These are phyloP conservation scores for Pseudocercospora fijiensis DNA, from an alignment of 2,329 filamentous ascomycete species.

Conservation along the genomic window DNA sequence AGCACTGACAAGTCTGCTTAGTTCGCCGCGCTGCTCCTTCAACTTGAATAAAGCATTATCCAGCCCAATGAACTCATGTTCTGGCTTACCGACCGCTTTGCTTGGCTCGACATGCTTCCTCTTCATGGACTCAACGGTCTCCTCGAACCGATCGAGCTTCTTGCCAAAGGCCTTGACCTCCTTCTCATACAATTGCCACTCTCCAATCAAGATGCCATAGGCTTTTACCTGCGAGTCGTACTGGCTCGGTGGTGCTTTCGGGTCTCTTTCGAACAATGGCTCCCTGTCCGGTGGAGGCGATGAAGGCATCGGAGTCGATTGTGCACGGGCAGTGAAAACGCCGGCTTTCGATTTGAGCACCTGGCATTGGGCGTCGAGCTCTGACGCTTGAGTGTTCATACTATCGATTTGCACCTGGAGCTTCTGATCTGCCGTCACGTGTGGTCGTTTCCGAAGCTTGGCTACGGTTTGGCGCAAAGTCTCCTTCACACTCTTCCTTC, in stretches of 20 bases:
- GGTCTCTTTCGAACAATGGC: conserved; percentile 15
- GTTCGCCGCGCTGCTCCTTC: conserved; percentile 10
- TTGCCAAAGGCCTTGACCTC: conserved; percentile 13
- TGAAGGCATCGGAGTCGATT: conserved; percentile 10
- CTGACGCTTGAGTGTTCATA: conserved; percentile 14
- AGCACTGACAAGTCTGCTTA: conserved; percentile 7
- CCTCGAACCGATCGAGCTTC: conserved; percentile 13
- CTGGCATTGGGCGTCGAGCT: conserved; percentile 4
- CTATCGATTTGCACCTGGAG: conserved; percentile 13
- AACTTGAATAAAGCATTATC: conserved; percentile 20
- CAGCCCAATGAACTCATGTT: conserved; percentile 19
- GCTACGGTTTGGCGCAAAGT: conserved; percentile 2
- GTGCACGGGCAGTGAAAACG: conserved; percentile 10
- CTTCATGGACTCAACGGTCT: conserved; percentile 7
- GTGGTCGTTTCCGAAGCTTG: conserved; percentile 12
- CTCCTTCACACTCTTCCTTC: conserved; percentile 2
- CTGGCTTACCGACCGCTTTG: conserved; percentile 8
- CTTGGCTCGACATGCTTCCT: conserved; percentile 13
- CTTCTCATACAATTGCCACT: conserved; percentile 16
- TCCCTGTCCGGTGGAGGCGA: conserved; percentile 14
- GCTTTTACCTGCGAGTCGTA: conserved; percentile 19
- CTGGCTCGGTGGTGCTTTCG: conserved; percentile 7
- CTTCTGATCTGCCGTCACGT: conserved; percentile 14
- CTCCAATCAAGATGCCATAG: background rate
- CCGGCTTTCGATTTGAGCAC: conserved; percentile 8